Percentiles rank a stretch among this genome's conserved stretches.
Conservation (phyloP, 176 grass and related monocot species). For the Aegilops speltoides region DNA sequence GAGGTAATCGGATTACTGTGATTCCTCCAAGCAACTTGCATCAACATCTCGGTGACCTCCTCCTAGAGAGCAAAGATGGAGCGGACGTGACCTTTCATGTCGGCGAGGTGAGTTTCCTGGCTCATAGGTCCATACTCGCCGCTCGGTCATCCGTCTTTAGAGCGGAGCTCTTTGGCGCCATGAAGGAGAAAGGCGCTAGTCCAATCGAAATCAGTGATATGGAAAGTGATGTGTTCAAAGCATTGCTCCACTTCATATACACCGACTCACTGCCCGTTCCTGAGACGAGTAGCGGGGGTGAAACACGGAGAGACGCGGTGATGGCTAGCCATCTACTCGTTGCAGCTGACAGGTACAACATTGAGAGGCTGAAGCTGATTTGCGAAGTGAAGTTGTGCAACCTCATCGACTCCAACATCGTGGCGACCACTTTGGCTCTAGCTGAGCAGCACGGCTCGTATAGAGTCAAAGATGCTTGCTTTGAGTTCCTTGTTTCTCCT, state of each 20-base stretch:
- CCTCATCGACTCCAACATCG: not conserved
- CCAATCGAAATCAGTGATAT: not conserved
- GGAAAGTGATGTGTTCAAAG: not conserved
- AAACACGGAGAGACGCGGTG: not conserved
- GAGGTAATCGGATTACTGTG: not conserved
- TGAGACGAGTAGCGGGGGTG: not conserved
- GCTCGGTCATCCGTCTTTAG: not conserved
- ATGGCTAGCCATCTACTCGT: not conserved
- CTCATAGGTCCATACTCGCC: not conserved
- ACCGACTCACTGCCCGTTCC: not conserved
- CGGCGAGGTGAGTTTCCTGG: not conserved
- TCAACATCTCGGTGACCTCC: not conserved
- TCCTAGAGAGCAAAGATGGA: not conserved
- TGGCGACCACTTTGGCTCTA: not conserved
- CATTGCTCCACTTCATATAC: slow-evolving; percentile 11
- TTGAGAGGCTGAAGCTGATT: not conserved
- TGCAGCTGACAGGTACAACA: not conserved
- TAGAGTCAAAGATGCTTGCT: not conserved
- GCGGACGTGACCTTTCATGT: not conserved
- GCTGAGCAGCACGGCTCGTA: not conserved
- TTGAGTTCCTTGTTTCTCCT: not conserved
- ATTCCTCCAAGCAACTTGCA: not conserved
- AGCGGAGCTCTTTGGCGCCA: not conserved
- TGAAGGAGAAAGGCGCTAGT: not conserved
- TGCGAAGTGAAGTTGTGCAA: not conserved